Base-by-base conservation (phyloP, 805 yeast genomes). In the Myxozyma kluyveri region DNA sequence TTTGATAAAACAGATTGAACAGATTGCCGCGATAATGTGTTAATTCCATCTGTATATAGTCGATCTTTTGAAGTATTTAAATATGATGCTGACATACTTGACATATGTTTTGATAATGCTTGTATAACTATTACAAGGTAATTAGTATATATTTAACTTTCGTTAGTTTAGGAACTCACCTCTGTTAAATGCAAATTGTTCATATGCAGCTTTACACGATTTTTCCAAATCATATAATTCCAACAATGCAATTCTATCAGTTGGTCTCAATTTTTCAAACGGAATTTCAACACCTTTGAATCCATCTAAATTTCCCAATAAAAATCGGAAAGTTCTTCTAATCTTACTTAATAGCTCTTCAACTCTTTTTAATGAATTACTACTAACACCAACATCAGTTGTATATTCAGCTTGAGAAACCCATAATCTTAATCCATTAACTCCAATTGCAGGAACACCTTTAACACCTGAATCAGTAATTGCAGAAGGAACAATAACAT, bases 351-450 rank as follows among this genome's bases (percentile, higher is more conserved):
- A 71, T 44, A 86, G 80, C 47, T 90, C 95, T 33, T 83, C 84
- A 24, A 88, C 90, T 60, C 89, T 84, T 29, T 76, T 77, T 61
- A 89, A 73, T 9, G 88, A 80, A 23, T 81, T 81, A 12, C 85
- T 79, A 3, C 95, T 88, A 23, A 87, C 77, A 14, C 80, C 74
- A 40, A 93, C 81, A 66, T 93, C 99, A 41, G 77, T 77, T 1
- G 91, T 82, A 63, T 85, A 93, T 66, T 90, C 91, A 1, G 93
- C 76, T 49, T 88, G 90, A 0, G 97, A 96, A 5, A 84, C 87
- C 86, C 96, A 85, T 50, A 90, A 73, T 61, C 99, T 75, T 54
- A 93, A 71, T 0, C 99, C 99, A 67, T 90, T 98, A 17, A 88
- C 79, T 9, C 99, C 98, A 19, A 91, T 70, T 12, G 82, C 74